A percentile compares a stretch with the other conserved stretches of the same genome.
Conservation (phyloP, 768 basidiomycete genomes). For the Boletus rubropictus region DNA sequence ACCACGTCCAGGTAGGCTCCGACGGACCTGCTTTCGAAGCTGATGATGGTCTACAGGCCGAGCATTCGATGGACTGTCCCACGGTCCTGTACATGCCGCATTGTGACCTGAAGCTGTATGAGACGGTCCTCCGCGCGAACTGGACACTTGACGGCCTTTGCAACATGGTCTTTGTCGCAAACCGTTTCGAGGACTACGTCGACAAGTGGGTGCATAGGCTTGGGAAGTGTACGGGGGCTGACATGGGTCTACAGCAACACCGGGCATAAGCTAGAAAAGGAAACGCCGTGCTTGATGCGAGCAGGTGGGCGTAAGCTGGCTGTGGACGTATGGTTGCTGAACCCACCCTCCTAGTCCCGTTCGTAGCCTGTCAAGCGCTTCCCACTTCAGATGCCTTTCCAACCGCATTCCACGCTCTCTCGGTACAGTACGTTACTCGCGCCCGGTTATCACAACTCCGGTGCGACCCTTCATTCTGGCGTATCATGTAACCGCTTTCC, state of each 20-base stretch:
- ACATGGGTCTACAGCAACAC: conserved; percentile 41
- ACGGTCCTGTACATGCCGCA: conserved; percentile 78
- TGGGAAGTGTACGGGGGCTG: not conserved
- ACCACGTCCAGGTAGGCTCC: conserved; percentile 50
- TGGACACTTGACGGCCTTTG: conserved; percentile 45
- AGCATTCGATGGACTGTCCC: conserved; percentile 33
- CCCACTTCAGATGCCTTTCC: conserved; percentile 47
- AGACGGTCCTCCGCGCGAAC: conserved; percentile 56
- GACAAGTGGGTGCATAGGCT: conserved; percentile 46
- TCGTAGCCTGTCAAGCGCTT: conserved; percentile 43
- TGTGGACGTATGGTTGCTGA: not conserved
- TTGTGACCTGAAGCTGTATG: conserved; percentile 68
- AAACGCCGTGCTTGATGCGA: conserved; percentile 48
- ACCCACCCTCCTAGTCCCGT: conserved; percentile 37
- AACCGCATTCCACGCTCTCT: conserved; percentile 63
- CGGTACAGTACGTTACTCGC: conserved; percentile 45
- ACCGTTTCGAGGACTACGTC: conserved; percentile 59
- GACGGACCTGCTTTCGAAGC: conserved; percentile 30
- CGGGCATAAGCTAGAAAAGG: conserved; percentile 42
- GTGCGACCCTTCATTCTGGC: conserved; percentile 18
- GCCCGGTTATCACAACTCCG: conserved; percentile 20
- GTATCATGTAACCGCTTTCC: no score
- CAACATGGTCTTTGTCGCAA: conserved; percentile 55
- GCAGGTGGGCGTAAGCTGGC: conserved; percentile 41
- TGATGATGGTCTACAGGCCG: conserved; percentile 27